Evolutionary conservation across 345 rosid genomes (phyloP).

Genomic region (Linum tenue): DNA sequence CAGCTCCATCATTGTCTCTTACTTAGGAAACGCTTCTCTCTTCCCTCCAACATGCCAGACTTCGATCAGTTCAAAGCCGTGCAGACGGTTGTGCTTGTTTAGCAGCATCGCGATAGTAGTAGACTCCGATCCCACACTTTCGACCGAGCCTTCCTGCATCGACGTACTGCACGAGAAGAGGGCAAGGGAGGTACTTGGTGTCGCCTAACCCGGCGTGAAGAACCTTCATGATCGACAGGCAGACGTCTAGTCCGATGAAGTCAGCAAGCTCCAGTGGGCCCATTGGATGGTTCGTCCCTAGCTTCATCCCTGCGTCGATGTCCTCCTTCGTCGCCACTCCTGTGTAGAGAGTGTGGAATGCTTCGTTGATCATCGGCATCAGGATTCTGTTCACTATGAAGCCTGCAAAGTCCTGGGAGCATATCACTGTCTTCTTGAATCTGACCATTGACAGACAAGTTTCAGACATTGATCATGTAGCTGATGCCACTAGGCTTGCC

Average conservation of each 20-base stretch:
- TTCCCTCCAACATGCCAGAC: not conserved
- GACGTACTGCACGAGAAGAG: conserved; percentile 77
- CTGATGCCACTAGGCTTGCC: no score
- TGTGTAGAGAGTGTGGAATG: conserved; percentile 66
- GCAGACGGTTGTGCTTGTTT: conserved; percentile 24
- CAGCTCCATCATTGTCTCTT: no score
- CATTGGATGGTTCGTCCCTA: conserved; percentile 88
- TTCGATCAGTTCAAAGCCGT: conserved; percentile 32
- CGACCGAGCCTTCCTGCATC: conserved; percentile 81
- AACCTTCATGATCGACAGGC: conserved; percentile 75
- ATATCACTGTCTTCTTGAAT: conserved; percentile 65
- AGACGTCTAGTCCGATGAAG: conserved; percentile 70
- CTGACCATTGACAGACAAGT: conserved; percentile 26
- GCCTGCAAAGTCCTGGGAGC: conserved; percentile 72
- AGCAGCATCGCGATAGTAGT: conserved; percentile 38
- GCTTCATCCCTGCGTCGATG: conserved; percentile 80
- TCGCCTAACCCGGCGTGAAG: conserved; percentile 66
- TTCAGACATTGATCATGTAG: no score
- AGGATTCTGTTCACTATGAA: conserved; percentile 82
- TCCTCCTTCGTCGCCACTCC: conserved; percentile 94
- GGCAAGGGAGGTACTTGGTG: conserved; percentile 61
- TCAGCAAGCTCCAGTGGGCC: conserved; percentile 84
- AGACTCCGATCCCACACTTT: conserved; percentile 68
- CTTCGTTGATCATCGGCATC: conserved; percentile 98
- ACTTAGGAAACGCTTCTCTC: no score